Conservation (phyloP, 2,329 filamentous ascomycete species). For the Emergomyces pasteurianus region DNA sequence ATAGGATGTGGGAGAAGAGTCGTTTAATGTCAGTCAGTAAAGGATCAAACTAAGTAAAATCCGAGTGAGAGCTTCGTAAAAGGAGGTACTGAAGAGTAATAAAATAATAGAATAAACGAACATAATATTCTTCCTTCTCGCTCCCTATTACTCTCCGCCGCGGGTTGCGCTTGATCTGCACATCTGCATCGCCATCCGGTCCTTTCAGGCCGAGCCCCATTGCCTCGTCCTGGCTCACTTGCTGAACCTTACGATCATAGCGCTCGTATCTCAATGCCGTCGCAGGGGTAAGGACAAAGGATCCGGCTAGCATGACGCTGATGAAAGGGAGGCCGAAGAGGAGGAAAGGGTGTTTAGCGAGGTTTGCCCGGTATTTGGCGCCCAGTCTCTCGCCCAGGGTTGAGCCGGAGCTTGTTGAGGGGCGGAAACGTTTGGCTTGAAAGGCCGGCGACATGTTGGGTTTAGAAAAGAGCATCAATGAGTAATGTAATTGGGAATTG, state of each 20-base stretch:
- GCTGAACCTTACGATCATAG: conserved; percentile 78
- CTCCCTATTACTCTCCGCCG: conserved; percentile 30
- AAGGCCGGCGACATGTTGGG: conserved; percentile 51
- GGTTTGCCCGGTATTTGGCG: conserved; percentile 60
- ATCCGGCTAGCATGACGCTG: conserved; percentile 75
- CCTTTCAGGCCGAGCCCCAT: conserved; percentile 61
- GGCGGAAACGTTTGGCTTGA: conserved; percentile 57
- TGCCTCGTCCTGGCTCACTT: conserved; percentile 75
- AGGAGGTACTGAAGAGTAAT: neutral
- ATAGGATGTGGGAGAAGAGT: conserved; percentile 4
- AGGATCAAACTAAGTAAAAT: neutral
- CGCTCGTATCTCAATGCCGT: conserved; percentile 89
- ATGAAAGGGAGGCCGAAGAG: conserved; percentile 93
- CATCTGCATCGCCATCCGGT: conserved; percentile 60
- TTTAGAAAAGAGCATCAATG: neutral
- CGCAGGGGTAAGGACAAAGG: conserved; percentile 87
- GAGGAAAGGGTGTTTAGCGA: conserved; percentile 73
- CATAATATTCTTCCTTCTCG: conserved; percentile 38
- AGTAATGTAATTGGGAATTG: neutral
- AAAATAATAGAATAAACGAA: conserved; percentile 15
- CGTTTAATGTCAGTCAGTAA: conserved; percentile 10
- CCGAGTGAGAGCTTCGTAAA: neutral
- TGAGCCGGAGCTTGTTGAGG: conserved; percentile 32
- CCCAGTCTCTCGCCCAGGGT: conserved; percentile 58
- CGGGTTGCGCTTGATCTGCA: conserved; percentile 50